Evolutionary conservation across 352 stramenopile genomes (phyloP), one percentile per base, ranked within the genome.

Genomic region (Pythium angustatum): DNA sequence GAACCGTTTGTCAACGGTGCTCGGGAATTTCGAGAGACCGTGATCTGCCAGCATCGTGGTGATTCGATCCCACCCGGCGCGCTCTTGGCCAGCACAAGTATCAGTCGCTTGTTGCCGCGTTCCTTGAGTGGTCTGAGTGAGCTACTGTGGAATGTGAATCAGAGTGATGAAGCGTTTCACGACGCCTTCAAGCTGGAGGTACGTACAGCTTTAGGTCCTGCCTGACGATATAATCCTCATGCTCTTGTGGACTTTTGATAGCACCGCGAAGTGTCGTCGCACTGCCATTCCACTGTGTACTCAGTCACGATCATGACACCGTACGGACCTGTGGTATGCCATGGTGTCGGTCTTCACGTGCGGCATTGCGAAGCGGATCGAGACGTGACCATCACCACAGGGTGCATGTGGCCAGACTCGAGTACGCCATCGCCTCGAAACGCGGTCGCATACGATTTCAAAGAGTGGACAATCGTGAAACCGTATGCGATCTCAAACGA

Each of bases 131-230:
- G 50, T 21, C 31, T 58, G 28, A 44, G 30, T 22, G 50, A 58
- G 31, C 50, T 58, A 9, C 34, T 58, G 12, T 58, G 50, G 50
- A 58, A 58, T n/a, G 50, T 58, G 28, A 58, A 58, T 17, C 50
- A 58, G n/a, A 58, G 50, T 15, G 50, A 58, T 11, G n/a, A 58
- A 15, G 50, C 50, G 8, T 34, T 36, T 6, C 31, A 44, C 31
- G 21, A 58, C 14, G 50, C 50, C 2, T 58, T 31, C 22, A 58
- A 58, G 21, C n/a, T 58, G 6, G 50, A 58, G 31, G 50, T 58
- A n/a, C n/a, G 33, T 31, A 19, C 5, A 3, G 34, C 12, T 10
- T 41, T 3, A 10, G 1, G 12, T 10, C 3, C 19, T 19, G 34
- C 2, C 33, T 38, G 14, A 38, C 7, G 33, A 14, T 14, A 14